A percentile compares a stretch with the other conserved stretches of the same genome.
These are phyloP conservation scores for Neurospora sp. DNA, from an alignment of 495 filamentous ascomycete species.

Conservation along the genomic window DNA sequence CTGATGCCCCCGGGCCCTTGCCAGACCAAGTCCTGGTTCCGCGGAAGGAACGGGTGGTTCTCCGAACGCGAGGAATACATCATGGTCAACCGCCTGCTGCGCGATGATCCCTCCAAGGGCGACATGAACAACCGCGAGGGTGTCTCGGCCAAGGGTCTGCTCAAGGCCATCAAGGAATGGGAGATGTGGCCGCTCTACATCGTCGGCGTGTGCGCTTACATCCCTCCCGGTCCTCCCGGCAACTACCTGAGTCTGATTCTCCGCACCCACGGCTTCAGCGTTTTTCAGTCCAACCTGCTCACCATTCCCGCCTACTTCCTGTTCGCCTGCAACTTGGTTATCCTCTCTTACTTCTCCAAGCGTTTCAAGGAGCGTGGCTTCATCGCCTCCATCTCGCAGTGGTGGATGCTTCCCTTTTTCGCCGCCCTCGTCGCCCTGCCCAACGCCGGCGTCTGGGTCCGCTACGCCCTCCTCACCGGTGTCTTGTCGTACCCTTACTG, in stretches of 20 bases:
- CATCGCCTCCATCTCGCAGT: constrained; percentile 38
- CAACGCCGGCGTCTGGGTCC: constrained; percentile 36
- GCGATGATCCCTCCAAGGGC: constrained; percentile 55
- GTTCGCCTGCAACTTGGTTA: constrained; percentile 30
- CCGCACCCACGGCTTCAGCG: constrained; percentile 39
- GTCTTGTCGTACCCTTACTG: constrained; percentile 52
- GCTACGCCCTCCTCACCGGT: constrained; percentile 42
- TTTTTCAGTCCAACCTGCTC: constrained; percentile 46
- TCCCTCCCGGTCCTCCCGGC: constrained; percentile 35
- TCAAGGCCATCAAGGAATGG: constrained; percentile 40
- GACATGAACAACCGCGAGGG: constrained; percentile 52
- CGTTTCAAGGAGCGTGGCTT: constrained; percentile 43
- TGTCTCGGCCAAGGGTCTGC: constrained; percentile 36
- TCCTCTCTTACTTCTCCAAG: constrained; percentile 46
- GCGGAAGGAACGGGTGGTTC: constrained; percentile 51
- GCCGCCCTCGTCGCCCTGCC: constrained; percentile 40
- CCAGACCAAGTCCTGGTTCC: constrained; percentile 45
- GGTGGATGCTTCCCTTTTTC: constrained; percentile 48
- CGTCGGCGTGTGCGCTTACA: constrained; percentile 41
- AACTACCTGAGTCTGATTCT: constrained; percentile 43
- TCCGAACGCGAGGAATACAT: constrained; percentile 48
- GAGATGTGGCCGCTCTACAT: constrained; percentile 53
- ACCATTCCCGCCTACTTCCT: constrained; percentile 41
- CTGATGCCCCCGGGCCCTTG: constrained; percentile 42
- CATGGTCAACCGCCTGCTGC: constrained; percentile 51